Conservation (phyloP, 768 basidiomycete genomes). For the Mycena vulgaris region DNA sequence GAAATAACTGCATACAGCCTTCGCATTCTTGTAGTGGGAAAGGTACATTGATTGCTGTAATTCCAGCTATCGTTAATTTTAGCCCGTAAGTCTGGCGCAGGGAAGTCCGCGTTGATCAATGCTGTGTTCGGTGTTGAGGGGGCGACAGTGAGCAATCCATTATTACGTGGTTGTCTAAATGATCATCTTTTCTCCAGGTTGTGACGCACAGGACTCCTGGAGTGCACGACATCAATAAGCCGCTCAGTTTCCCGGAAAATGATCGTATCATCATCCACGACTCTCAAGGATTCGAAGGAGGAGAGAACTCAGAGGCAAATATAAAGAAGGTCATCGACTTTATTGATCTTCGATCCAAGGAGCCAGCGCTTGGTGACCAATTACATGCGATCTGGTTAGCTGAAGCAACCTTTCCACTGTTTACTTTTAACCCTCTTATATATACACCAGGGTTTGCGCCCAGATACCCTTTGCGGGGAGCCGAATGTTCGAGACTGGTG, state of each 20-base stretch:
- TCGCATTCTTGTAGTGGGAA: conserved; percentile 26
- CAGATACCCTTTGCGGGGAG: not conserved
- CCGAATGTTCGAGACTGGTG: conserved; percentile 16
- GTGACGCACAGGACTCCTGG: too few species aligned
- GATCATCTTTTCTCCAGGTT: too few species aligned
- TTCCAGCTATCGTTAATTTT: not conserved
- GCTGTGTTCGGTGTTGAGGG: conserved; percentile 23
- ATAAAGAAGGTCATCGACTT: conserved; percentile 10
- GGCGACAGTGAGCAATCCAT: conserved; percentile 3
- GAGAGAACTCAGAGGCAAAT: too few species aligned
- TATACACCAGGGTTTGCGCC: conserved; percentile 16
- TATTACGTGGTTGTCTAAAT: not conserved
- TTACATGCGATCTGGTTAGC: too few species aligned
- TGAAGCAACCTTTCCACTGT: too few species aligned
- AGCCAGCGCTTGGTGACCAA: conserved; percentile 15
- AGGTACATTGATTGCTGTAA: not conserved
- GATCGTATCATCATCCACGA: too few species aligned
- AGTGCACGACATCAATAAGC: conserved; percentile 4
- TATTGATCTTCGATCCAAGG: conserved; percentile 20
- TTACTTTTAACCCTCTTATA: too few species aligned
- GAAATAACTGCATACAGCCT: not conserved
- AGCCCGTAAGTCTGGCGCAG: conserved; percentile 8
- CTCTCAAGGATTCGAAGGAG: too few species aligned
- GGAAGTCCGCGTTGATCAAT: conserved; percentile 23
- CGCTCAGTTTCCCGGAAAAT: too few species aligned